Evolutionary conservation across 805 yeast species (phyloP), one percentile per base, ranked within the genome.

Genomic region (Starmerella riodocensis): DNA sequence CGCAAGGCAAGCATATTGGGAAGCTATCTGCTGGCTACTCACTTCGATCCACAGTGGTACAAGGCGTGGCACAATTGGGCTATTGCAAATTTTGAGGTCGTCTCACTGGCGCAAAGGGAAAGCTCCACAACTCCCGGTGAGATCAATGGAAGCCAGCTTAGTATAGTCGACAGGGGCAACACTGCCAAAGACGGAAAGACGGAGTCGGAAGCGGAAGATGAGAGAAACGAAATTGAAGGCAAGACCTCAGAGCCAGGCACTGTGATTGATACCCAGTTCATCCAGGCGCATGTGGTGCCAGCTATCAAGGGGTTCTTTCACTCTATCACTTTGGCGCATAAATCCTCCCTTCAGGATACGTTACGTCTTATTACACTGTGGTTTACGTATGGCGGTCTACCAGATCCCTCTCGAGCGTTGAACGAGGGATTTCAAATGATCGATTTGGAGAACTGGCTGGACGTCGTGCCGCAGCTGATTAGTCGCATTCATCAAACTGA

Each of bases 31-130:
- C 66, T 91, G 47, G 97, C 98, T 0, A 88, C 98, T 0, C 95
- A 86, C 56, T 88, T 91, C 59, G 96, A 91, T 56, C 68, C 73
- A 26, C 71, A 73, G 19, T 91, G 98, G 95, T 91, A 91, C 54
- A 91, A 93, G 55, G 98, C 97, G 14, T 93, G 98, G 98, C 99
- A 91, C 57, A 88, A 85, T 55, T 91, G 99, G 99, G 98, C 98
- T 0, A 66, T 93, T 54, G 96, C 97, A 1, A 91, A 93, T 59
- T 91, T 86, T 56, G 96, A 91, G 56, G 97, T 88, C 1, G 45
- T 43, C 2, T 43, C 47, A 2, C 20, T 43, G 14, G 41, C 39
- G 4, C 47, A 43, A 26, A 37, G 47, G 2, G 47, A 43, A 18
- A 9, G 16, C 18, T 23, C 36, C 4, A n/a, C 32, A 6, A 14